These are phyloP conservation scores for Crithidia expoeki DNA, from an alignment of 208 protist species.

Conservation along the genomic window DNA sequence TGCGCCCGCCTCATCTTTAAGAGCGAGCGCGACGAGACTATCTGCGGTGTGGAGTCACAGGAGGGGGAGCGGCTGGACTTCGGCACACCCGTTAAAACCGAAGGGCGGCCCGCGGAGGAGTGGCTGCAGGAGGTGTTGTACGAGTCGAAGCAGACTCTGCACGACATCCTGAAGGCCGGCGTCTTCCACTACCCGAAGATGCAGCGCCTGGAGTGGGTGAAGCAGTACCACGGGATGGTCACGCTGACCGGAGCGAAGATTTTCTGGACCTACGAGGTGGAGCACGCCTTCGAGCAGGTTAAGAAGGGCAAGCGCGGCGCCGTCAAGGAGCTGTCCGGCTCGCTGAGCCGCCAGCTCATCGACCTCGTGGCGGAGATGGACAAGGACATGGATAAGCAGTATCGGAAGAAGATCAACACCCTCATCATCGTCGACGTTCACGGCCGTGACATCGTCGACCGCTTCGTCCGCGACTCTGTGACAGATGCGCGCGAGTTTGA, in stretches of 20 bases:
- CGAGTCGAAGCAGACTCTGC: slow-evolving; percentile 95
- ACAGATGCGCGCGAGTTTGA: slow-evolving; percentile 98
- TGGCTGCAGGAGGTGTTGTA: slow-evolving; percentile 97
- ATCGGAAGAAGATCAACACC: slow-evolving; percentile 98
- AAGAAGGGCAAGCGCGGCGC: slow-evolving; percentile 95
- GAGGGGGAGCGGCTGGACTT: slow-evolving; percentile 97
- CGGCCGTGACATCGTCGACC: slow-evolving; percentile 98
- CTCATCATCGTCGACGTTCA: slow-evolving; percentile 99
- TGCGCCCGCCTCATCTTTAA: slow-evolving; percentile 95
- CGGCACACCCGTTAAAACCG: slow-evolving; percentile 82
- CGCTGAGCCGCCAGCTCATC: slow-evolving; percentile 94
- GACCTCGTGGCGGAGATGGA: slow-evolving; percentile 97
- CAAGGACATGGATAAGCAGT: slow-evolving; percentile 91
- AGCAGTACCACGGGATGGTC: slow-evolving; percentile 96
- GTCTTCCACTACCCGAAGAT: slow-evolving; percentile 97
- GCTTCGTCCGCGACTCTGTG: slow-evolving; percentile 98
- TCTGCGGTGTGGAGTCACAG: slow-evolving; percentile 96
- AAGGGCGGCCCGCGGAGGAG: slow-evolving; percentile 95
- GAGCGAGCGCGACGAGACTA: slow-evolving; percentile 83
- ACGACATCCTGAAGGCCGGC: slow-evolving; percentile 96
- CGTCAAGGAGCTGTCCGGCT: slow-evolving; percentile 95
- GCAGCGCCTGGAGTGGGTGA: slow-evolving; percentile 95
- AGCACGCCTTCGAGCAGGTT: slow-evolving; percentile 95
- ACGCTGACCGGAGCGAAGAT: slow-evolving; percentile 97
- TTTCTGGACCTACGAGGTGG: slow-evolving; percentile 99